Conservation (phyloP, 805 yeast genomes). For the Metschnikowia matae region DNA sequence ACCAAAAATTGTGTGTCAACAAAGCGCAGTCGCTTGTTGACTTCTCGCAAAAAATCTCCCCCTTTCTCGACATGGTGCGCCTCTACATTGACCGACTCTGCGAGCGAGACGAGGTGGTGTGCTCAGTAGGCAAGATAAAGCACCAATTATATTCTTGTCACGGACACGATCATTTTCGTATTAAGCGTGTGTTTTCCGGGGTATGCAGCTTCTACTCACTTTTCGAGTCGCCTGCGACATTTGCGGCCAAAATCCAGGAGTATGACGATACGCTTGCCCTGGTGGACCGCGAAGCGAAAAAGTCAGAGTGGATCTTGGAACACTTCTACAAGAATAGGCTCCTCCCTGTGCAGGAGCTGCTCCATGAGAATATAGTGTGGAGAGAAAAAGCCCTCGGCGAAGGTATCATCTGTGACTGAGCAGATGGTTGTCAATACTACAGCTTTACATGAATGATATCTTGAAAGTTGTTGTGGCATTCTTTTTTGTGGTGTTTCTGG, state of each 20-base stretch:
- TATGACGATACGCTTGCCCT: conserved; percentile 6
- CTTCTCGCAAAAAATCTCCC: conserved; percentile 7
- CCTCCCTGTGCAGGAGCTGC: conserved; percentile 11
- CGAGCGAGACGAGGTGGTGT: conserved; percentile 11
- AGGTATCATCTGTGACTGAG: conserved; percentile 8
- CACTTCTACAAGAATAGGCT: conserved; percentile 10
- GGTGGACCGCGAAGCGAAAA: conserved; percentile 7
- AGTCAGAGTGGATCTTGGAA: conserved; percentile 9
- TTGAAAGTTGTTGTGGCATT: no score
- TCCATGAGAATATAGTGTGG: conserved; percentile 9
- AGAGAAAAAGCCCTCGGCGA: conserved; percentile 11
- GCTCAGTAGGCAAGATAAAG: conserved; percentile 8
- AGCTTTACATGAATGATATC: no score
- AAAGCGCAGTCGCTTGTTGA: conserved; percentile 9
- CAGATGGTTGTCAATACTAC: no score
- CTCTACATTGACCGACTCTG: conserved; percentile 10
- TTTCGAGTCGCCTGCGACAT: conserved; percentile 6
- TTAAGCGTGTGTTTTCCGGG: conserved; percentile 9
- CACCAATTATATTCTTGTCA: conserved; percentile 6
- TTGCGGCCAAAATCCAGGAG: conserved; percentile 5
- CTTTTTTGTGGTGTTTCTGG: background rate
- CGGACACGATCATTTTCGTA: conserved; percentile 11
- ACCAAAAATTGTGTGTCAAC: conserved; percentile 4
- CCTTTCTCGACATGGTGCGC: conserved; percentile 8
- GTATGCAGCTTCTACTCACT: conserved; percentile 7